Evolutionary conservation across 139 green algal genomes (phyloP).

Genomic region (Coelastrella sp.): DNA sequence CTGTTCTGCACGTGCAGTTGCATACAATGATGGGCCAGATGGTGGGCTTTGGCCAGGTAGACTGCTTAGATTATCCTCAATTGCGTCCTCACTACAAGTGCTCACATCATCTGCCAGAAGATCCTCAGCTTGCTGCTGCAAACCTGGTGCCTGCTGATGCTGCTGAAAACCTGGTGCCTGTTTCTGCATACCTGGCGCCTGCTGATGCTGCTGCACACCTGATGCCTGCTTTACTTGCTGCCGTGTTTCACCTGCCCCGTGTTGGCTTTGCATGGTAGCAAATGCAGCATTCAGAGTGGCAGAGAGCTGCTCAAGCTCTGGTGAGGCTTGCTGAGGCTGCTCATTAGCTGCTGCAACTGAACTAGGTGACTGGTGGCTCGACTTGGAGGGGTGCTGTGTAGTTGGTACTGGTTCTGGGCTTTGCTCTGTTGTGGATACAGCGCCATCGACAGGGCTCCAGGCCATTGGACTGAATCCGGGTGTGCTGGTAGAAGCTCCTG

Average conservation of each 20-base stretch:
- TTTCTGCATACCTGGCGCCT: background rate
- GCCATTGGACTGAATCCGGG: constrained; percentile 42
- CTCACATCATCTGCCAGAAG: background rate
- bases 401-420: background rate
- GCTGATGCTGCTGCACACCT: background rate
- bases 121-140: background rate
- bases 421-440: background rate
- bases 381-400: too few species aligned
- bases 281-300: constrained; percentile 18
- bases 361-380: background rate
- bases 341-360: background rate
- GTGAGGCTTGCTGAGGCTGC: background rate
- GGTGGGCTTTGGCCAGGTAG: background rate
- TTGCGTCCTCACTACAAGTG: background rate
- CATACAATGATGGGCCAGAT: background rate
- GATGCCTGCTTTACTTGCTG: background rate
- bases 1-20: background rate
- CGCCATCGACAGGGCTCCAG: constrained; percentile 48
- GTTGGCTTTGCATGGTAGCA: constrained; percentile 1
- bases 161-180: too few species aligned
- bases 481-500: background rate
- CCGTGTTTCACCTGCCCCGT: too few species aligned
- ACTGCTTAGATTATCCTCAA: background rate
- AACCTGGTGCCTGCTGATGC: background rate
- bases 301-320: constrained; percentile 8